Conservation (phyloP, 768 basidiomycete species). For the Boletellus emodensis region DNA sequence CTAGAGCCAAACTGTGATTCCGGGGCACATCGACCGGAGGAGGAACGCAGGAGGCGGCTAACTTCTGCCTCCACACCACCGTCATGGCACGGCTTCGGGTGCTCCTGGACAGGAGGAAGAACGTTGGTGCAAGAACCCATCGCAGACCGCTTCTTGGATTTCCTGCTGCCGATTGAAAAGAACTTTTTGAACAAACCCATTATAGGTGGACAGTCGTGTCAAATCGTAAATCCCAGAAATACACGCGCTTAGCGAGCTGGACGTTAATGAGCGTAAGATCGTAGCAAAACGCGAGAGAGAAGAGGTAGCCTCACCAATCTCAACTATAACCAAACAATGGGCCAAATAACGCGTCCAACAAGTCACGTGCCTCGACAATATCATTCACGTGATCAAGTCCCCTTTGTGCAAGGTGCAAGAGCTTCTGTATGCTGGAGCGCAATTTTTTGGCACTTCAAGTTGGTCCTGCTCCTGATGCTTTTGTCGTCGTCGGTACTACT, state of each 20-base stretch:
- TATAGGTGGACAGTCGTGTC: slow-evolving; percentile 19
- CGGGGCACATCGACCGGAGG: slow-evolving; percentile 62
- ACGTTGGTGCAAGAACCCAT: slow-evolving; percentile 25
- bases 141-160: slow-evolving; percentile 43
- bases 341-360: slow-evolving; percentile 29
- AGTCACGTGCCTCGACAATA: slow-evolving; percentile 16
- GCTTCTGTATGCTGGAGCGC: slow-evolving; percentile 74
- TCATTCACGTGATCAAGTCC: not conserved
- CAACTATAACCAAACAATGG: slow-evolving; percentile 43
- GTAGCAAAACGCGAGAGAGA: slow-evolving; percentile 8
- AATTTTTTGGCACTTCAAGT: slow-evolving; percentile 67
- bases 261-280: slow-evolving; percentile 27
- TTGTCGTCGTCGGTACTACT: slow-evolving; percentile 63
- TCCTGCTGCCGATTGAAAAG: slow-evolving; percentile 65
- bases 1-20: slow-evolving; percentile 54
- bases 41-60: slow-evolving; percentile 60
- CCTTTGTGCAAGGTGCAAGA: slow-evolving; percentile 10
- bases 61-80: slow-evolving; percentile 46
- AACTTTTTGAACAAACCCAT: slow-evolving; percentile 74
- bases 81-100: slow-evolving; percentile 20
- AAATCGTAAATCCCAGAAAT: slow-evolving; percentile 24
- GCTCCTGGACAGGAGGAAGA: slow-evolving; percentile 24
- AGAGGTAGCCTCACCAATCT: slow-evolving; percentile 11
- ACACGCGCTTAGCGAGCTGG: slow-evolving; percentile 18
- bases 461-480: slow-evolving; percentile 60